phyloP scores from a whole-genome alignment of 441 rosid genomes.

The Erodium chrysanthum region DNA sequence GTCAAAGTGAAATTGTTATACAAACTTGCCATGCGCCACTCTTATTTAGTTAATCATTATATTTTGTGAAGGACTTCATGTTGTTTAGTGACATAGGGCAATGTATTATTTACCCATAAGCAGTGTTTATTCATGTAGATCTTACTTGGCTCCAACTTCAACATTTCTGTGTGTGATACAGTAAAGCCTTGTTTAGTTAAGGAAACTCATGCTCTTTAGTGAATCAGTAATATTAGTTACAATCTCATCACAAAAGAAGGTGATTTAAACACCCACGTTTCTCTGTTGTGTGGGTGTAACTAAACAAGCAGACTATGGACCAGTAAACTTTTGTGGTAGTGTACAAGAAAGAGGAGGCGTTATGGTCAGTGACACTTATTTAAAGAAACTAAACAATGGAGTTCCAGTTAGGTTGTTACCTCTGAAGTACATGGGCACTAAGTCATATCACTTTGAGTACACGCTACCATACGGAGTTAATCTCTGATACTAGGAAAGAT shows the following conservation, averaged over 20 bases:
- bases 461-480: not conserved
- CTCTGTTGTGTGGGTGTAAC: slow-evolving; percentile 1
- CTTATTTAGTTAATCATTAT: not conserved
- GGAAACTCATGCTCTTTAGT: not conserved
- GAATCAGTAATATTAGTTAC: not conserved
- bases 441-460: not conserved
- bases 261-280: not conserved
- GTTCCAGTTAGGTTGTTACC: not conserved
- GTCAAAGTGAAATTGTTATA: not conserved
- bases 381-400: not conserved
- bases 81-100: not conserved
- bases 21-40: not conserved
- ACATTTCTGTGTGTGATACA: not conserved
- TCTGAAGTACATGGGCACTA: not conserved
- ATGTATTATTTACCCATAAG: not conserved
- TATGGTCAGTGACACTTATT: not conserved
- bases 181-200: not conserved
- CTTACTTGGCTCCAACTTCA: slow-evolving; percentile 1
- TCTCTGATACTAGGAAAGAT: not conserved
- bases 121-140: not conserved
- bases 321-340: not conserved
- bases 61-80: not conserved
- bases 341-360: not conserved
- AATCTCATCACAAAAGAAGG: not conserved
- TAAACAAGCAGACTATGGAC: not conserved